Conservation (phyloP, 1,284 basidiomycete genomes). For the Cryptococcus maquisensis region DNA sequence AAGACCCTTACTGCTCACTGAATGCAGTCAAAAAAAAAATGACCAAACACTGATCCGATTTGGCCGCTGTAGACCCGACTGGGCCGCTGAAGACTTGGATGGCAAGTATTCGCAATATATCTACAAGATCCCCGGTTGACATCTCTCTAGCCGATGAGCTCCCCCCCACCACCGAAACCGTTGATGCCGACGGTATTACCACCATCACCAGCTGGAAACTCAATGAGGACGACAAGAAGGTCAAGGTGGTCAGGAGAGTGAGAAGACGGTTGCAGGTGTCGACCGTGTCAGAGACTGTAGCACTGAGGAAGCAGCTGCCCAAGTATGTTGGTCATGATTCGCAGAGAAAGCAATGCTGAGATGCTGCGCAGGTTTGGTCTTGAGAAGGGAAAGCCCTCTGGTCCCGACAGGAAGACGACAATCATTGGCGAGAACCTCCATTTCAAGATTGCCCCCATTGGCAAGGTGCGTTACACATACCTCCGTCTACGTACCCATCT, state of each 20-base stretch:
- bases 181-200: constrained; percentile 85
- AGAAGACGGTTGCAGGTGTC: constrained; percentile 85
- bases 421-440: constrained; percentile 89
- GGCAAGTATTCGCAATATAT: constrained; percentile 5
- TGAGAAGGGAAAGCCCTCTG: constrained; percentile 81
- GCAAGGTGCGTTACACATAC: constrained; percentile 61
- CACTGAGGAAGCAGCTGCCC: constrained; percentile 85
- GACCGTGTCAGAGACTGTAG: constrained; percentile 88
- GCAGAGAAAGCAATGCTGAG: constrained; percentile 7
- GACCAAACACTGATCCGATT: background rate
- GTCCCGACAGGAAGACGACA: constrained; percentile 91
- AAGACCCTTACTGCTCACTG: background rate
- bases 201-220: constrained; percentile 77
- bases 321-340: constrained; percentile 53
- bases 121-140: background rate
- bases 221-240: constrained; percentile 90
- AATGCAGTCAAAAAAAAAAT: background rate
- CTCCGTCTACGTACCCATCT: background rate
- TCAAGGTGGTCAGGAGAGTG: constrained; percentile 88
- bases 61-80: constrained; percentile 19
- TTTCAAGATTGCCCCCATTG: constrained; percentile 76
- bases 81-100: constrained; percentile 27
- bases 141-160: constrained; percentile 20
- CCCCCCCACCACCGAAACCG: constrained; percentile 56
- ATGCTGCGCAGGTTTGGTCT: constrained; percentile 65